Evolutionary conservation across 805 yeast species (phyloP).

Genomic region (Saccharomycopsis sp.): DNA sequence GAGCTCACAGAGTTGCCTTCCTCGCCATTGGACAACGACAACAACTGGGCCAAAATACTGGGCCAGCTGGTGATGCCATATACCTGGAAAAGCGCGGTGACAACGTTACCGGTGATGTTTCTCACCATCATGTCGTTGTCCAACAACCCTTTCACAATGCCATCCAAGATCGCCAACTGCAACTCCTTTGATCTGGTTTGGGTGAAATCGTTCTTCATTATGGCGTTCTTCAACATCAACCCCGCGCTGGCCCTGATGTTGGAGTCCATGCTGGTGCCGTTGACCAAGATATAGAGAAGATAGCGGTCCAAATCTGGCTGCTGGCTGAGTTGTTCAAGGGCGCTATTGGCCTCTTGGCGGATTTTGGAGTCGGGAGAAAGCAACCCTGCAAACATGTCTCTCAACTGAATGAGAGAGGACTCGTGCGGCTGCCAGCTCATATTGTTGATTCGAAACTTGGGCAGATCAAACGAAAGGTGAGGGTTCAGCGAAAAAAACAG

Average conservation of each 20-base stretch:
- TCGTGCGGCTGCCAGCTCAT: no score
- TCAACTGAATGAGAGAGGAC: no score
- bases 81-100: constrained; percentile 67
- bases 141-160: constrained; percentile 39
- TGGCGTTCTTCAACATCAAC: constrained; percentile 65
- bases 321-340: constrained; percentile 55
- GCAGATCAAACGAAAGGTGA: no score
- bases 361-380: constrained; percentile 53
- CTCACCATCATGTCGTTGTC: constrained; percentile 56
- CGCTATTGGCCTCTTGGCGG: constrained; percentile 62
- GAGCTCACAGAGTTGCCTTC: constrained; percentile 34
- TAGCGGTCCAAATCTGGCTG: constrained; percentile 81
- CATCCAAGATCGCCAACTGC: constrained; percentile 29
- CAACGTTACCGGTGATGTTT: constrained; percentile 84
- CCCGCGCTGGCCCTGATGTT: constrained; percentile 85
- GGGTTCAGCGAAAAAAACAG: no score
- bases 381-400: no score
- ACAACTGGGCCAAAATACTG: constrained; percentile 53
- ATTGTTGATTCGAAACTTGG: no score
- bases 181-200: constrained; percentile 26
- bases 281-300: constrained; percentile 57
- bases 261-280: constrained; percentile 38
- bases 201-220: constrained; percentile 32
- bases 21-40: constrained; percentile 46
- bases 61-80: constrained; percentile 70